Conservation (phyloP, 2,329 filamentous ascomycete species). For the Emergomyces pasteurianus region DNA sequence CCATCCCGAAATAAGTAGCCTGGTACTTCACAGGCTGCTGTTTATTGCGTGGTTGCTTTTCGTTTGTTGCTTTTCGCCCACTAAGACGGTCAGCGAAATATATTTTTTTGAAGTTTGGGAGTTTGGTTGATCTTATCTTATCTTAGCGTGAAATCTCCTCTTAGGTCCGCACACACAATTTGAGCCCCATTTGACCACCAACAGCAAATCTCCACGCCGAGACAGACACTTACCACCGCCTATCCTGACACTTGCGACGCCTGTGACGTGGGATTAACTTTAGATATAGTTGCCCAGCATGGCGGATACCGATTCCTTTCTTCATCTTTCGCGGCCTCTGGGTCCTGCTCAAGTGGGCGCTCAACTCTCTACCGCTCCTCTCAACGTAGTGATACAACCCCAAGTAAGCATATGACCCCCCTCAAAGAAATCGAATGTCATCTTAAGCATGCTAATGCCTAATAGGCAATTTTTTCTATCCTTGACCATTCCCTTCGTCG, state of each 20-base stretch:
- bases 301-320: constrained; percentile 74
- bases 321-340: constrained; percentile 86
- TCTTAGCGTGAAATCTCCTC: constrained; percentile 37
- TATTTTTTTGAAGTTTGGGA: constrained; percentile 6
- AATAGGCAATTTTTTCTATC: constrained; percentile 51
- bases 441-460: constrained; percentile 10
- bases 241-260: not conserved
- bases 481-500: constrained; percentile 88
- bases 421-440: not conserved
- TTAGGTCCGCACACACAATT: constrained; percentile 28
- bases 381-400: constrained; percentile 89
- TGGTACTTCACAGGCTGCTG: not conserved
- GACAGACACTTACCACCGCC: not conserved
- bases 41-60: not conserved
- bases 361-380: constrained; percentile 76
- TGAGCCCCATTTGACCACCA: constrained; percentile 19
- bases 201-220: constrained; percentile 5
- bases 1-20: constrained; percentile 16
- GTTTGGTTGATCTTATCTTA: constrained; percentile 29
- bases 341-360: constrained; percentile 68
- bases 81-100: constrained; percentile 10
- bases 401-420: constrained; percentile 50
- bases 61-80: not conserved
- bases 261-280: not conserved
- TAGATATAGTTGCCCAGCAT: constrained; percentile 43